Percentiles rank a stretch among this genome's conserved stretches.
Evolutionary conservation across 345 rosid genomes (phyloP).

Genomic region (Bruguiera sexangula): DNA sequence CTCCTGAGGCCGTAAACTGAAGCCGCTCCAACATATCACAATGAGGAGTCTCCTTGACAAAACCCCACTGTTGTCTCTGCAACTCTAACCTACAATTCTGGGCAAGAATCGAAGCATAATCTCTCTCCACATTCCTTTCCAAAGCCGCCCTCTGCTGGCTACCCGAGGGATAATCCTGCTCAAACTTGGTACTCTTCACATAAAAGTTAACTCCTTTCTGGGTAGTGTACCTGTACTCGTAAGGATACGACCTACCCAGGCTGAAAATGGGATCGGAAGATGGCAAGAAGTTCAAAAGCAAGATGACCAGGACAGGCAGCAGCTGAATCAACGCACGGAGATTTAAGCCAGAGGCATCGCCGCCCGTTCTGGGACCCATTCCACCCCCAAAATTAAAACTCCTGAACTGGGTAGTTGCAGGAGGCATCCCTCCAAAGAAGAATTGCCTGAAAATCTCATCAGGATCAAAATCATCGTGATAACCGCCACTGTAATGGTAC

Average conservation of each 20-base stretch:
- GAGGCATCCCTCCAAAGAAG: conserved; percentile 86
- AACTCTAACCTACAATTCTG: conserved; percentile 85
- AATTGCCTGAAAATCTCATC: conserved; percentile 94
- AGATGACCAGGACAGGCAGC: conserved; percentile 68
- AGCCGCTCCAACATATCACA: conserved; percentile 65
- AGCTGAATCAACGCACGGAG: conserved; percentile 63
- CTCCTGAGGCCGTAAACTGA: conserved; percentile 30
- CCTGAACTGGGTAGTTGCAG: conserved; percentile 67
- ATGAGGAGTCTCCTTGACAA: conserved; percentile 80
- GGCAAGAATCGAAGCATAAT: conserved; percentile 56
- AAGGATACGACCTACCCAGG: conserved; percentile 66
- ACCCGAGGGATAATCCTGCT: conserved; percentile 61
- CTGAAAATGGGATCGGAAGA: conserved; percentile 69
- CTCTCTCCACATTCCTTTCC: conserved; percentile 68
- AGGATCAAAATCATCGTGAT: conserved; percentile 75
- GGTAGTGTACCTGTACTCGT: conserved; percentile 69
- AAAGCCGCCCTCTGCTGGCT: conserved; percentile 45
- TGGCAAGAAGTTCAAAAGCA: conserved; percentile 73
- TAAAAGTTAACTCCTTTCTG: conserved; percentile 72
- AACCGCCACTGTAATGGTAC: conserved; percentile 41
- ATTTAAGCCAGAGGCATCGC: conserved; percentile 62
- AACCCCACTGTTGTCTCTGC: conserved; percentile 90
- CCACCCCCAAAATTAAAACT: conserved; percentile 68
- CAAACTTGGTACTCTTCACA: conserved; percentile 73
- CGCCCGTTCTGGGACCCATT: conserved; percentile 49